A percentile compares a stretch with the other conserved stretches of the same genome.
phyloP scores from a whole-genome alignment of 257 asterid species.

The Fraxinus excelsior region DNA sequence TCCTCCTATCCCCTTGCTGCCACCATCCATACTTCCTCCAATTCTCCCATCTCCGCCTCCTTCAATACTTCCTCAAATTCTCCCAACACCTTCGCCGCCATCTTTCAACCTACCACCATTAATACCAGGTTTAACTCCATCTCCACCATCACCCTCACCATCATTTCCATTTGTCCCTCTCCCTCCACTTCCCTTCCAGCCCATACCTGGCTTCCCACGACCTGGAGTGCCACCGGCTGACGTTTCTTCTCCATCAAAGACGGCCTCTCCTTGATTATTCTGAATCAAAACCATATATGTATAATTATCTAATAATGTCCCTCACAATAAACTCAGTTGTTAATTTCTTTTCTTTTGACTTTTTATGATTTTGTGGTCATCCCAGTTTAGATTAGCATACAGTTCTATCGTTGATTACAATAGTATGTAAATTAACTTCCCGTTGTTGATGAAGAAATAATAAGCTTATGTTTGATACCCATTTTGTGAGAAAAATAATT shows the following conservation, averaged over 20 bases:
- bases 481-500: too few relatives aligned
- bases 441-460: neutral
- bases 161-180: slow-evolving; percentile 39
- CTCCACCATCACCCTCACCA: slow-evolving; percentile 46
- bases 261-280: slow-evolving; percentile 31
- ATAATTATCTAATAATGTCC: slow-evolving; percentile 6
- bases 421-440: neutral
- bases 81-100: too few relatives aligned
- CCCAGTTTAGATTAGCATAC: neutral
- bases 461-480: too few relatives aligned
- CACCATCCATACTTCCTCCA: slow-evolving; percentile 37
- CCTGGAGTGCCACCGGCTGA: slow-evolving; percentile 56
- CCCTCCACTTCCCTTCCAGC: slow-evolving; percentile 68
- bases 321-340: slow-evolving; percentile 18
- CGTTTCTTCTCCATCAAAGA: slow-evolving; percentile 35
- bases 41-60: slow-evolving; percentile 40
- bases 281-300: slow-evolving; percentile 13
- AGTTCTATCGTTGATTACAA: neutral
- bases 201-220: slow-evolving; percentile 49
- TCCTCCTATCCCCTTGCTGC: too few relatives aligned
- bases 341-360: neutral
- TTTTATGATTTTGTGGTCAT: neutral
- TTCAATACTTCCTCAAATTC: slow-evolving; percentile 49
- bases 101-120: slow-evolving; percentile 44
- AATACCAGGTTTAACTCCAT: slow-evolving; percentile 51